Evolutionary conservation across 192 early-diverging fungal genomes (phyloP), one percentile per base, ranked within the genome.

Genomic region (Kappamyces sp.): DNA sequence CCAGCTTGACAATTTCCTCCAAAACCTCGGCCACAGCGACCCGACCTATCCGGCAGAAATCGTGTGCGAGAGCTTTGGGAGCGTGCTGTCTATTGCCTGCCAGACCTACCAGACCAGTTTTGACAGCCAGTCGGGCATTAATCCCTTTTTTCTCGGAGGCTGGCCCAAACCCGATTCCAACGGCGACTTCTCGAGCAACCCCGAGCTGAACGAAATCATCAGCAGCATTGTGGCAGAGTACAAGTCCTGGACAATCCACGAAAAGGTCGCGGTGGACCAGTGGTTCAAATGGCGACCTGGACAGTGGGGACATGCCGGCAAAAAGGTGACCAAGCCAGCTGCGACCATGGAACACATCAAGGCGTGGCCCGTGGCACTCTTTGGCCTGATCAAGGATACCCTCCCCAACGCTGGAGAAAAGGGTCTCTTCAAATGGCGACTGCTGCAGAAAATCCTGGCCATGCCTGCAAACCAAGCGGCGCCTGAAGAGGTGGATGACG

Each of bases 1-100:
- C 54, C 78, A 81, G n/a, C 69, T 95, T 34, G 85, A 91, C 61
- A 84, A 86, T 38, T 90, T 91, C 65, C 78, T 86, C 47, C 58
- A 79, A 2, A 81, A 85, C 2, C 67, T 93, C 30, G 32, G 14
- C 3, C 22, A 50, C 41, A 34, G 22, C 46, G 12, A 29, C n/a
- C 12, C 39, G 34, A 6, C 54, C 49, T 32, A 51, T 31, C n/a
- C 35, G 9, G 50, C 55, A 46, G 57, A 54, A n/a, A 33, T 76
- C 6, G 15, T 76, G 39, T 43, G 43, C 54, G 72, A 74, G 55
- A 54, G 54, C 1, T 70, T 74, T 59, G 65, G 38, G 9, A 65
- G 67, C 36, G 61, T 86, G 37, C 59, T 84, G 6, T 48, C 64
- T 8, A 70, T 84, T 41, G 69, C 65, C 15, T 77, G 79, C 47